phyloP scores from a whole-genome alignment of 2,329 filamentous ascomycete species.

The Apiospora marii region DNA sequence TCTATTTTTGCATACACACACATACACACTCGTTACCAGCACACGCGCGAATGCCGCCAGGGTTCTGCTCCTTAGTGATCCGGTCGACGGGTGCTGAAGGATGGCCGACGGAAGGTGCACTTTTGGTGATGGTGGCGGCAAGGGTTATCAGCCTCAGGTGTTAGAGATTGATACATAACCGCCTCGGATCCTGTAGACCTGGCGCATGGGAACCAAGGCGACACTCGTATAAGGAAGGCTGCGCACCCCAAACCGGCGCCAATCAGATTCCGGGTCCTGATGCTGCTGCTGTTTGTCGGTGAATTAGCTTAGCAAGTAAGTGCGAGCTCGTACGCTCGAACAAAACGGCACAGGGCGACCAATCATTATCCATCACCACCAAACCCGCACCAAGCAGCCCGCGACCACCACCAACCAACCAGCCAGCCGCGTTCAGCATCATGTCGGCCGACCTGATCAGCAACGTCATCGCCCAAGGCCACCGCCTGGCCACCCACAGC shows the following conservation, averaged over 20 bases:
- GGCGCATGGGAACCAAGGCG: neutral
- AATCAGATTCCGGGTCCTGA: too few relatives aligned
- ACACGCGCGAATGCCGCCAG: neutral
- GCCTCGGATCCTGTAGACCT: neutral
- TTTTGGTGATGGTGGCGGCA: neutral
- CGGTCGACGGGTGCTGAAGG: neutral
- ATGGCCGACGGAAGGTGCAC: slow-evolving; percentile 1
- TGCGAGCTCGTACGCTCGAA: neutral
- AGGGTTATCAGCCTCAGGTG: neutral
- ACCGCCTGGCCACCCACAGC: slow-evolving; percentile 37
- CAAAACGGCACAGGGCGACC: neutral
- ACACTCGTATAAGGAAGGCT: neutral
- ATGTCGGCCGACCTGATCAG: slow-evolving; percentile 29
- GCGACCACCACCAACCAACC: neutral
- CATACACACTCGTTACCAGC: neutral
- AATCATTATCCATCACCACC: neutral
- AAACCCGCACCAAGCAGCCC: neutral
- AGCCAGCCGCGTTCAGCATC: neutral
- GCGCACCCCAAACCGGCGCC: neutral
- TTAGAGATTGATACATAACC: neutral
- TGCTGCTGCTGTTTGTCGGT: neutral
- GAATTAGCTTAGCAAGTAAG: neutral
- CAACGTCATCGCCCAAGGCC: slow-evolving; percentile 36
- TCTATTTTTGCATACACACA: neutral
- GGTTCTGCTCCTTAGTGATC: neutral